Conservation (phyloP, 2,329 filamentous ascomycete species). For the Thielaviopsis populi region DNA sequence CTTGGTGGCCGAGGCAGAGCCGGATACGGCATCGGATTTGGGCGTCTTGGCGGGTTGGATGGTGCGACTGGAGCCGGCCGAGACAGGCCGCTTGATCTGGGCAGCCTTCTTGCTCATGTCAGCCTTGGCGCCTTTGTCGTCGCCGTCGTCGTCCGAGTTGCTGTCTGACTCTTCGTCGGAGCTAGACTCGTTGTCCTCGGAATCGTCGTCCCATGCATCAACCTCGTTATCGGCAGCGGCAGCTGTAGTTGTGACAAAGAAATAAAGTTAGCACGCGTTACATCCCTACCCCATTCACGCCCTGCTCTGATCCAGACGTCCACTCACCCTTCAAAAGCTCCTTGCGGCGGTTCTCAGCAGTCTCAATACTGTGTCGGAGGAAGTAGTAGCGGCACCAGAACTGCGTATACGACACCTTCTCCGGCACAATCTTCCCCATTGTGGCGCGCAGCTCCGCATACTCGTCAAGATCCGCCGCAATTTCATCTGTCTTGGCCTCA, state of each 20-base stretch:
- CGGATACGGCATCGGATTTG: constrained; percentile 21
- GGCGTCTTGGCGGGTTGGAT: constrained; percentile 32
- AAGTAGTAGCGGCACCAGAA: constrained; percentile 98
- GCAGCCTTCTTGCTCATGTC: constrained; percentile 20
- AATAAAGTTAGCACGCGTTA: neutral
- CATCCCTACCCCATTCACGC: neutral
- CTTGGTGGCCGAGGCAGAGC: constrained; percentile 30
- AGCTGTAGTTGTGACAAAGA: constrained; percentile 28
- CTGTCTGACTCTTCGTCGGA: constrained; percentile 25
- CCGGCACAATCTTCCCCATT: constrained; percentile 95
- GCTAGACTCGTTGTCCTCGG: constrained; percentile 31
- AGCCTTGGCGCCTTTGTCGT: constrained; percentile 4
- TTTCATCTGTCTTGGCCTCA: constrained; percentile 70
- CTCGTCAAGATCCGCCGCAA: constrained; percentile 66
- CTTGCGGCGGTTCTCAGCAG: constrained; percentile 72
- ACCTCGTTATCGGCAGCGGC: constrained; percentile 59
- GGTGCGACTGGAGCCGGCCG: constrained; percentile 43
- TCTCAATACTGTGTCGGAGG: constrained; percentile 79
- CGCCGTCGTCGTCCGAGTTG: constrained; percentile 22
- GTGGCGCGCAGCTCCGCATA: constrained; percentile 72
- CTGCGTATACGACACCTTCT: constrained; percentile 68
- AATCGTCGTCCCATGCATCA: constrained; percentile 53
- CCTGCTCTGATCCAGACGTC: neutral
- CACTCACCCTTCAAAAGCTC: constrained; percentile 77
- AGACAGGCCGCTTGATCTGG: constrained; percentile 30